Evolutionary conservation across 495 filamentous ascomycete species (phyloP).

Genomic region (Aspergillus nidulans): DNA sequence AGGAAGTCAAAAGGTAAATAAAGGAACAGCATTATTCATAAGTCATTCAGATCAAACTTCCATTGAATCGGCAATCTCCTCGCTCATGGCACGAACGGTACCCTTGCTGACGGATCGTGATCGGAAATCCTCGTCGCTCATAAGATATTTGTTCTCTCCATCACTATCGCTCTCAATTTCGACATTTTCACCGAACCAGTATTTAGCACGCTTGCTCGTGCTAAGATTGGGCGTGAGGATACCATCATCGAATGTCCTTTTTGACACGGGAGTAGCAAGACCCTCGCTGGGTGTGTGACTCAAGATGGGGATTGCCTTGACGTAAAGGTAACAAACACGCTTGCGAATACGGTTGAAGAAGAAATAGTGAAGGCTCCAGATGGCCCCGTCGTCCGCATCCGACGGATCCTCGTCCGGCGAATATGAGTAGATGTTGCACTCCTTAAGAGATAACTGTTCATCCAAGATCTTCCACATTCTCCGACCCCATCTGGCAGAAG

Average conservation of each 20-base stretch:
- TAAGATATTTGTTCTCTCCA: conserved; percentile 41
- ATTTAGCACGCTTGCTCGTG: conserved; percentile 71
- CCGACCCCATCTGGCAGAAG: conserved; percentile 65
- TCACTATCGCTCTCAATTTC: conserved; percentile 45
- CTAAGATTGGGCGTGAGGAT: conserved; percentile 48
- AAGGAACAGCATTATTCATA: neutral
- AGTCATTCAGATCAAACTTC: conserved; percentile 43
- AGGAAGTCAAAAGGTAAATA: neutral
- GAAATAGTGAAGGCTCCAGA: conserved; percentile 95
- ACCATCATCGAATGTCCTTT: conserved; percentile 46
- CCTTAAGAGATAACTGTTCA: conserved; percentile 81
- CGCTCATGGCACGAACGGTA: conserved; percentile 63
- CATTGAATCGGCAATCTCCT: conserved; percentile 70
- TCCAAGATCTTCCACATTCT: conserved; percentile 87
- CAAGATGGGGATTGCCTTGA: conserved; percentile 79
- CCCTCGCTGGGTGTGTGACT: conserved; percentile 57
- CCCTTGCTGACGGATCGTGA: conserved; percentile 38
- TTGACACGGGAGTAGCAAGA: conserved; percentile 39
- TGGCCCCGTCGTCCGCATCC: conserved; percentile 82
- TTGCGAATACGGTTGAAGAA: conserved; percentile 93
- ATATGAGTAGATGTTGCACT: conserved; percentile 83
- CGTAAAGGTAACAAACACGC: conserved; percentile 90
- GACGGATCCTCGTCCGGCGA: conserved; percentile 80
- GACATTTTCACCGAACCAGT: conserved; percentile 71
- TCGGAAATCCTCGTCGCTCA: conserved; percentile 43